Evolutionary conservation across 2,329 filamentous ascomycete genomes (phyloP).

Genomic region (Pyrenochaeta sp.): DNA sequence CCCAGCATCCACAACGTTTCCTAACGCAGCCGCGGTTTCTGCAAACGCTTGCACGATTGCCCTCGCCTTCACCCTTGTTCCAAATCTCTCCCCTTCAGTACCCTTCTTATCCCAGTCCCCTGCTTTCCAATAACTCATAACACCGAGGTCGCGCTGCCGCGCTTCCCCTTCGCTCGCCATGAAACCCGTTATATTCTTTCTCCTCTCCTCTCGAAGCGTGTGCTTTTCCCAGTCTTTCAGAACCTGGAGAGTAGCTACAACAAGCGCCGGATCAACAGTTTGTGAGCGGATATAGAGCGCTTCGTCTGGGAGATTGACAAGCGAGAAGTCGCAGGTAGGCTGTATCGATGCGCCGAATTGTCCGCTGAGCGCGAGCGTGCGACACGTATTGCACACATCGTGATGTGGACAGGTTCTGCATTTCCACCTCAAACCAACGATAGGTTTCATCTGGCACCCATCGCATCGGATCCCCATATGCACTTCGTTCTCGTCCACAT

Average conservation of each 20-base stretch:
- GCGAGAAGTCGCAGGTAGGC: conserved; percentile 27
- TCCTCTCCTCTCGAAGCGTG: conserved; percentile 33
- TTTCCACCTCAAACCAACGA: conserved; percentile 37
- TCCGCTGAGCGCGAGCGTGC: conserved; percentile 5
- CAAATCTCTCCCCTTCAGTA: conserved; percentile 11
- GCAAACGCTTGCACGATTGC: conserved; percentile 9
- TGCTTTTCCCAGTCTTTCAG: conserved; percentile 47
- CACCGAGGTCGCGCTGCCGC: conserved; percentile 33
- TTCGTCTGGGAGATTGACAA: conserved; percentile 40
- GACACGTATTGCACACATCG: conserved; percentile 35
- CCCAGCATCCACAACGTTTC: conserved; percentile 20
- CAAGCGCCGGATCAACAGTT: conserved; percentile 34
- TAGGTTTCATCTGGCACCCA: conserved; percentile 30
- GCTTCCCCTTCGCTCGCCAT: conserved; percentile 27
- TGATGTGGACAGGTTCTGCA: conserved; percentile 37
- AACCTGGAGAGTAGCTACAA: conserved; percentile 42
- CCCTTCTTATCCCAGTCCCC: conserved; percentile 26
- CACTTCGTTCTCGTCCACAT: conserved; percentile 20
- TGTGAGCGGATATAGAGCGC: conserved; percentile 36
- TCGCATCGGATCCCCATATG: conserved; percentile 27
- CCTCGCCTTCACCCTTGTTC: conserved; percentile 17
- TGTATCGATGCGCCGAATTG: conserved; percentile 17
- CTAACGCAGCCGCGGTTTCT: conserved; percentile 12
- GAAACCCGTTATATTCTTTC: conserved; percentile 28
- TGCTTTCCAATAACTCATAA: conserved; percentile 36